Conservation (phyloP, 805 yeast genomes). For the Monosporozyma servazzii region DNA sequence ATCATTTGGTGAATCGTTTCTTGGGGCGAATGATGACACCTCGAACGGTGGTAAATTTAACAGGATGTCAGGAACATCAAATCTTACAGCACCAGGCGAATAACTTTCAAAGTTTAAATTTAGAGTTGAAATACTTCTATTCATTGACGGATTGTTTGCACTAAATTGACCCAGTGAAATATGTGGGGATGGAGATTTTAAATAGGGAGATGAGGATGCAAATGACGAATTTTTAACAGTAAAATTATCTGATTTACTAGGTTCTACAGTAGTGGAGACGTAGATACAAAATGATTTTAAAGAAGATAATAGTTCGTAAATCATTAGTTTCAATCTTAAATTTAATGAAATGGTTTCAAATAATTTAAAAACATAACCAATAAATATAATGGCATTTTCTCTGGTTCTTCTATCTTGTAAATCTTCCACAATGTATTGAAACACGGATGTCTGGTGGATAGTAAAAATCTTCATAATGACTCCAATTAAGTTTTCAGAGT, state of each 20-base stretch:
- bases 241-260: neutral
- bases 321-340: constrained; percentile 22
- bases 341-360: constrained; percentile 23
- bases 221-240: neutral
- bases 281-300: constrained; percentile 24
- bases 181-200: neutral
- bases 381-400: constrained; percentile 4
- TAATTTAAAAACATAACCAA: constrained; percentile 14
- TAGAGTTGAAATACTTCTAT: neutral
- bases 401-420: constrained; percentile 5
- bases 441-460: constrained; percentile 23
- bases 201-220: neutral
- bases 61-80: constrained; percentile 18
- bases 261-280: constrained; percentile 11
- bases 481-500: constrained; percentile 12
- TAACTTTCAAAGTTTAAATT: neutral
- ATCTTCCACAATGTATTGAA: constrained; percentile 13
- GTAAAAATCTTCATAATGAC: constrained; percentile 21
- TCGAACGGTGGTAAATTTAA: constrained; percentile 26
- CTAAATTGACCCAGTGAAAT: neutral
- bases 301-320: constrained; percentile 26
- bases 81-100: neutral
- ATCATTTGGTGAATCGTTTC: neutral
- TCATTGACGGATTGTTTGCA: neutral
- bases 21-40: constrained; percentile 24